Evolutionary conservation across 768 basidiomycete species (phyloP), one percentile per base, ranked within the genome.

Genomic region (Atractiella rhizophila): DNA sequence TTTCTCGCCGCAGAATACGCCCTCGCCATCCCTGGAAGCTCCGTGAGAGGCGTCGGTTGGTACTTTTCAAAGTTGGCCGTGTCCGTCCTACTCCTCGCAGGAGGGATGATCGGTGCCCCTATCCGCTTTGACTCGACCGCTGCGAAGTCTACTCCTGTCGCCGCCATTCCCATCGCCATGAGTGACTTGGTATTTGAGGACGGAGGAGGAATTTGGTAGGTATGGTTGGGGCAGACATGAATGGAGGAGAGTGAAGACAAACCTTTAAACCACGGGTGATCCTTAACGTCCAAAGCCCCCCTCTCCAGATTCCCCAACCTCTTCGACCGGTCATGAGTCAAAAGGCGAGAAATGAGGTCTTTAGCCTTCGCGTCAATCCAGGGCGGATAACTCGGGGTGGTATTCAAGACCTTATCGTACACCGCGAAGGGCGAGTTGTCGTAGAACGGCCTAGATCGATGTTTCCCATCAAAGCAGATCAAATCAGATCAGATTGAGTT

Each of bases 381-480:
- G 43, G 66, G 67, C n/a, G 88, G 88, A 74, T 83, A 94, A 48
- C 79, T 70, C 35, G 91, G 75, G 45, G 74, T 69, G 24, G 80
- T 80, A 43, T 68, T 70, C 29, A 98, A 64, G 48, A 98, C 94
- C 63, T 86, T 88, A 63, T 98, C 88, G 59, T 96, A 96, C 60
- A 94, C 94, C 34, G 82, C 86, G 58, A 88, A 79, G 0, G 86
- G 75, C 7, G 79, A 78, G 58, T 91, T 82, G 55, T 88, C 83
- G 58, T 80, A 91, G 66, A 91, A 96, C 19, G 88, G 86, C 19
- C 83, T 80, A n/a, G n/a, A n/a, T n/a, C n/a, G n/a, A n/a, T n/a
- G n/a, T n/a, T n/a, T n/a, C n/a, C n/a, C n/a, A n/a, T n/a, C n/a
- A n/a, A n/a, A n/a, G n/a, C n/a, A n/a, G n/a, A n/a, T n/a, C n/a